phyloP scores from a whole-genome alignment of 495 filamentous ascomycete species.

The Talaromyces stipitatus region DNA sequence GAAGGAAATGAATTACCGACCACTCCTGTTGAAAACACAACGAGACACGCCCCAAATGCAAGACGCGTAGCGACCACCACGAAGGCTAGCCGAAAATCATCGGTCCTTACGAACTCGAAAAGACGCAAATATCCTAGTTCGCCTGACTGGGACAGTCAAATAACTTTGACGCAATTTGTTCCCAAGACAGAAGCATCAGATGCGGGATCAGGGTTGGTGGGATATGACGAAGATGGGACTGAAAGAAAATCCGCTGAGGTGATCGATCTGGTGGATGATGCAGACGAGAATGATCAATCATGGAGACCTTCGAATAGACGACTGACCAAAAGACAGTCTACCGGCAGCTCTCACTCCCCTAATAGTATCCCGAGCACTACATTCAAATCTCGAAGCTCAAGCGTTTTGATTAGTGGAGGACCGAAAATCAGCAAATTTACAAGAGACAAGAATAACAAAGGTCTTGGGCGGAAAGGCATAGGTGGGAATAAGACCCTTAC shows the following conservation, averaged over 20 bases:
- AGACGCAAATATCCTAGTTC: slow-evolving; percentile 16
- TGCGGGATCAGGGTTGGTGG: not conserved
- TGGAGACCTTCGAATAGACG: slow-evolving; percentile 12
- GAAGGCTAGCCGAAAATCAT: slow-evolving; percentile 11
- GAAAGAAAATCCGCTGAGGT: slow-evolving; percentile 9
- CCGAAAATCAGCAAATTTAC: not conserved
- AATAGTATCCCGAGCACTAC: not conserved
- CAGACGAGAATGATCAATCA: slow-evolving; percentile 20
- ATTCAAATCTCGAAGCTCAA: not conserved
- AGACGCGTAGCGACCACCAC: slow-evolving; percentile 9
- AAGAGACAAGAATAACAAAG: slow-evolving; percentile 4
- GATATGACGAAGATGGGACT: slow-evolving; percentile 22
- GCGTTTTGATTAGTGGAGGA: not conserved
- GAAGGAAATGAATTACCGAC: not conserved
- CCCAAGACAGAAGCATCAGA: slow-evolving; percentile 8
- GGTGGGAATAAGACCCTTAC: slow-evolving; percentile 34
- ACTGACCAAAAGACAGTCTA: not conserved
- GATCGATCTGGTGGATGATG: slow-evolving; percentile 20
- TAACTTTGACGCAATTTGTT: slow-evolving; percentile 39
- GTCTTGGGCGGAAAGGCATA: slow-evolving; percentile 9
- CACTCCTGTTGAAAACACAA: not conserved
- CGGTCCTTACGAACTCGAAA: slow-evolving; percentile 10
- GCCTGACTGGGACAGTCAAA: slow-evolving; percentile 18
- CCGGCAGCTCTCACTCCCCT: not conserved
- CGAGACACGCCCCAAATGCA: slow-evolving; percentile 18